Conservation (phyloP, 1,284 basidiomycete species). For the Malassezia pachydermatis region DNA sequence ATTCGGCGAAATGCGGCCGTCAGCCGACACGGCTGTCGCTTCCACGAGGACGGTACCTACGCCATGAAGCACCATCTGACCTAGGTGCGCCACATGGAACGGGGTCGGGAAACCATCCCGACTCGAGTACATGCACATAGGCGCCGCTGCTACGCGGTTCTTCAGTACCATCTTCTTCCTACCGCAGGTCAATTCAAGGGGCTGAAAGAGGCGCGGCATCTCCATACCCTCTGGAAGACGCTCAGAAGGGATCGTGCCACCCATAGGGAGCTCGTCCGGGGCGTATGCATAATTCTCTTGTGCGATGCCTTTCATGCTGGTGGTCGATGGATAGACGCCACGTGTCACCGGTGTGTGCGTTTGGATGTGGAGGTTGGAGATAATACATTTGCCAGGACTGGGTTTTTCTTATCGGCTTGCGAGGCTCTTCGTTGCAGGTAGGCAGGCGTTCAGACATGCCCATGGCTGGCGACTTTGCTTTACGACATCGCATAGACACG, state of each 20-base stretch:
- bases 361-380: too few species aligned
- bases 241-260: constrained; percentile 29
- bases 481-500: too few species aligned
- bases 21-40: constrained; percentile 55
- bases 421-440: too few species aligned
- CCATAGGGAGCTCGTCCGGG: background rate
- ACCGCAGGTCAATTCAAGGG: constrained; percentile 21
- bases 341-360: too few species aligned
- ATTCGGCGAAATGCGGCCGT: constrained; percentile 65
- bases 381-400: too few species aligned
- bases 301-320: too few species aligned
- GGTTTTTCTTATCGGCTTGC: too few species aligned
- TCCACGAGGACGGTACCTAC: constrained; percentile 40
- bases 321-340: too few species aligned
- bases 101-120: constrained; percentile 36
- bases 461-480: too few species aligned
- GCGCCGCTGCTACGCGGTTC: constrained; percentile 35
- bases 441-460: too few species aligned
- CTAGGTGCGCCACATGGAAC: constrained; percentile 42
- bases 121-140: constrained; percentile 43
- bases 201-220: constrained; percentile 32
- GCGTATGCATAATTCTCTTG: background rate
- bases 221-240: constrained; percentile 24
- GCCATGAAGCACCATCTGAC: constrained; percentile 43
- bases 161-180: constrained; percentile 25